Conservation (phyloP, 2,329 filamentous ascomycete species). For the Colletotrichum melonis region DNA sequence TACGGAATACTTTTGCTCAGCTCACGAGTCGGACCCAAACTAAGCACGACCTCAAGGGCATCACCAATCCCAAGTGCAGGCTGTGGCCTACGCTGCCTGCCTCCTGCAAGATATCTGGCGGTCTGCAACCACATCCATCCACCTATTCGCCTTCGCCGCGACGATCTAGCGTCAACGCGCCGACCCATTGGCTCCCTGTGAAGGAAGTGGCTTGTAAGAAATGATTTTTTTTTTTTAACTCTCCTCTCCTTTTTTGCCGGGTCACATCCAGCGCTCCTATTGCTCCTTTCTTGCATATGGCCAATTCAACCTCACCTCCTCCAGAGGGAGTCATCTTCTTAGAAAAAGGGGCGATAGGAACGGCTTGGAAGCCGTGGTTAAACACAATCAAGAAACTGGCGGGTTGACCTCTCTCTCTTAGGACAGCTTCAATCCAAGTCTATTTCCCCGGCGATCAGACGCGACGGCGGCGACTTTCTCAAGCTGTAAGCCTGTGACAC, state of each 20-base stretch:
- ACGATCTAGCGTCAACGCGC: constrained; percentile 26
- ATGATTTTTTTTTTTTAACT: background rate
- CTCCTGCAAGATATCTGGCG: constrained; percentile 31
- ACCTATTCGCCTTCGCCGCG: constrained; percentile 21
- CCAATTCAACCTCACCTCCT: constrained; percentile 14
- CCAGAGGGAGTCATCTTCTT: background rate
- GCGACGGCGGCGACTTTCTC: background rate
- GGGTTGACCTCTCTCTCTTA: constrained; percentile 9
- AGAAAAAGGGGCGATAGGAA: background rate
- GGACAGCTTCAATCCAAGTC: background rate
- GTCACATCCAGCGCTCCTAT: constrained; percentile 17
- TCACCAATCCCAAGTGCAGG: background rate
- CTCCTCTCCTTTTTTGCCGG: background rate
- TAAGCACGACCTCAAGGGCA: background rate
- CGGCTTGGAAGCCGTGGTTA: background rate
- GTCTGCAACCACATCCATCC: constrained; percentile 32
- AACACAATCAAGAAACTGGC: background rate
- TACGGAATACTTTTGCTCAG: background rate
- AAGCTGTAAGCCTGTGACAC: background rate
- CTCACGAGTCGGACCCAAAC: constrained; percentile 1
- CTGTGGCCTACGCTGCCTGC: constrained; percentile 4
- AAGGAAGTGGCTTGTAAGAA: constrained; percentile 32
- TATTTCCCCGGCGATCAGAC: constrained; percentile 5
- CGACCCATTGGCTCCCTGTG: constrained; percentile 26
- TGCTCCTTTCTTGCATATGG: constrained; percentile 10